Conservation (phyloP, 148 eudicot genomes). For the Silene uniflora region DNA sequence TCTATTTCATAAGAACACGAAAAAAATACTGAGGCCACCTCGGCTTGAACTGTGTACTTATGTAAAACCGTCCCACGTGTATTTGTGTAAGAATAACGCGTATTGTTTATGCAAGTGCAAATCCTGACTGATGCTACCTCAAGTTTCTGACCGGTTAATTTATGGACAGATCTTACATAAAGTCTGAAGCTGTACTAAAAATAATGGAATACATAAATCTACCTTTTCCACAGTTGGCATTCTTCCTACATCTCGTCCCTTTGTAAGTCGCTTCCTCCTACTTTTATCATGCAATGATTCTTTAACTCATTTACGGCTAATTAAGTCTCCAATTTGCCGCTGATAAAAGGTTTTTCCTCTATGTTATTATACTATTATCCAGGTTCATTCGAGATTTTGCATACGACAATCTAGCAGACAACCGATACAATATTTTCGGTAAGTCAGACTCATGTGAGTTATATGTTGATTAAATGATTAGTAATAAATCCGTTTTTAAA, state of each 20-base stretch:
- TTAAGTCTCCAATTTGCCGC: background rate
- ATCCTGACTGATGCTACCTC: background rate
- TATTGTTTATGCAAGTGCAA: too few species aligned
- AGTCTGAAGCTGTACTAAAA: constrained; percentile 95
- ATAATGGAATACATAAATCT: constrained; percentile 92
- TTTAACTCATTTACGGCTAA: background rate
- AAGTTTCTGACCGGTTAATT: background rate
- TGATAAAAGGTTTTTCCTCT: background rate
- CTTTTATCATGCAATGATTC: background rate
- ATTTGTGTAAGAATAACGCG: too few species aligned
- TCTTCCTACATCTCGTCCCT: constrained; percentile 75
- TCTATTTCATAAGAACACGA: too few species aligned
- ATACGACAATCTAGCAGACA: constrained; percentile 88
- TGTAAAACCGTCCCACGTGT: background rate
- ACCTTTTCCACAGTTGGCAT: constrained; percentile 89
- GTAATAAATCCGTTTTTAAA: background rate
- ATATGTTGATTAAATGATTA: constrained; percentile 35
- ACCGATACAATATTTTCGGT: constrained; percentile 79
- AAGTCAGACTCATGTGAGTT: constrained; percentile 87
- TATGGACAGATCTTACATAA: constrained; percentile 65
- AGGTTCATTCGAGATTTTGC: constrained; percentile 88
- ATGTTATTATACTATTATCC: constrained; percentile 11
- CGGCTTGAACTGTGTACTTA: too few species aligned
- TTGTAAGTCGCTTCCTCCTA: constrained; percentile 35
- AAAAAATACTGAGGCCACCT: too few species aligned